These are phyloP conservation scores for Neonectria punicea DNA, from an alignment of 2,329 filamentous ascomycete genomes.

Conservation along the genomic window DNA sequence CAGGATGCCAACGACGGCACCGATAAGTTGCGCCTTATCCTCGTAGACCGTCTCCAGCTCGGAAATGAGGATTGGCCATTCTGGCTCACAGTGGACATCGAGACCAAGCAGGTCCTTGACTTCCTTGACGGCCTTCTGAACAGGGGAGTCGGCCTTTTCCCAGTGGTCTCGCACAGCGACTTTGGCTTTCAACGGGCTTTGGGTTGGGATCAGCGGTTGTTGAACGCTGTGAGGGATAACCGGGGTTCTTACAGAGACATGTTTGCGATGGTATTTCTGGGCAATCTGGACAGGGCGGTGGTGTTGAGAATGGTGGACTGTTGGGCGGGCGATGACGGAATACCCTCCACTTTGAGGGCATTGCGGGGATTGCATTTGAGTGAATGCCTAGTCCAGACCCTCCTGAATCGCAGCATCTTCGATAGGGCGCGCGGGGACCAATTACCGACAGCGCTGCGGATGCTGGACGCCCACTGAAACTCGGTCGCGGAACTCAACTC, in stretches of 20 bases:
- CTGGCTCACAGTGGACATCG: constrained; percentile 51
- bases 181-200: constrained; percentile 56
- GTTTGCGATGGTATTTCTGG: neutral
- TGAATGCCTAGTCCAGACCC: neutral
- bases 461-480: constrained; percentile 8
- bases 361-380: neutral
- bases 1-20: constrained; percentile 50
- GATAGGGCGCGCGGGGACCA: neutral
- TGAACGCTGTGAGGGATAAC: neutral
- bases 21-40: constrained; percentile 54
- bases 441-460: neutral
- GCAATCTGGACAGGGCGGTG: neutral
- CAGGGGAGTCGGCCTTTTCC: constrained; percentile 47
- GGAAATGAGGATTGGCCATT: constrained; percentile 56
- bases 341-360: neutral
- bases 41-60: constrained; percentile 51
- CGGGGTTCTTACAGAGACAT: constrained; percentile 30
- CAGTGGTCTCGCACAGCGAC: constrained; percentile 57
- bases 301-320: constrained; percentile 5
- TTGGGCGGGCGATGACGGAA: neutral
- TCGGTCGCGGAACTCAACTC: constrained; percentile 2
- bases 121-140: constrained; percentile 46
- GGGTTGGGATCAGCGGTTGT: neutral
- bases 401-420: neutral
- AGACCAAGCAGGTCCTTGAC: constrained; percentile 53